A percentile compares a stretch with the other conserved stretches of the same genome.
phyloP scores from a whole-genome alignment of 768 basidiomycete species.

The Strobilomyces dryophilus region DNA sequence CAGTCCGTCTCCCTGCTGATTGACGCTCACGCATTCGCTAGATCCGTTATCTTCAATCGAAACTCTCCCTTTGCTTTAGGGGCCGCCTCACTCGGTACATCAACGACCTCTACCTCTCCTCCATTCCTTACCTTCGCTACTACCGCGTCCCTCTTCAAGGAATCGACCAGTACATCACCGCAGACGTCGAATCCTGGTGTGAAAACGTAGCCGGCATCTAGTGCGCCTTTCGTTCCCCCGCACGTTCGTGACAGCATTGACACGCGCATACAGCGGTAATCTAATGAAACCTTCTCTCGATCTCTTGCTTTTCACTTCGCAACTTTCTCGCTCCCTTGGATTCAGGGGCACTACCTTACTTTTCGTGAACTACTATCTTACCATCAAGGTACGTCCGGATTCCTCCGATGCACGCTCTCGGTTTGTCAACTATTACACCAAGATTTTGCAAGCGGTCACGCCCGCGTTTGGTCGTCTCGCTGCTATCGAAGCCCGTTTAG shows the following conservation, averaged over 20 bases:
- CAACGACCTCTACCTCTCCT: conserved; percentile 87
- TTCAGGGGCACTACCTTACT: conserved; percentile 77
- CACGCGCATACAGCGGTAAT: conserved; percentile 61
- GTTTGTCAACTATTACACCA: not conserved
- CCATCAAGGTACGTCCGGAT: conserved; percentile 42
- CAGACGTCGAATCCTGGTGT: conserved; percentile 87
- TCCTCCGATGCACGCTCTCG: not conserved
- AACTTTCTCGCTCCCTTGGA: conserved; percentile 84
- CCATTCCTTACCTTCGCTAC: conserved; percentile 66
- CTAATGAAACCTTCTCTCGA: conserved; percentile 90
- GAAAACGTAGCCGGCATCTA: conserved; percentile 84
- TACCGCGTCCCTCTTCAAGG: conserved; percentile 65
- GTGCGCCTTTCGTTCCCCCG: conserved; percentile 44
- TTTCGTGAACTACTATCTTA: conserved; percentile 83
- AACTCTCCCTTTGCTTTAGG: conserved; percentile 75
- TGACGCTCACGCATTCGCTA: conserved; percentile 24
- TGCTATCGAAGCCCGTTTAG: conserved; percentile 78
- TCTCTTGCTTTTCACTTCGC: conserved; percentile 86
- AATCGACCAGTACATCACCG: conserved; percentile 89
- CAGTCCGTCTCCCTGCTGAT: not conserved
- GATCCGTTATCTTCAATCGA: conserved; percentile 88
- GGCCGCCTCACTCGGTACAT: conserved; percentile 88
- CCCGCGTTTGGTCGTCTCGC: conserved; percentile 92
- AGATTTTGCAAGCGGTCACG: conserved; percentile 78
- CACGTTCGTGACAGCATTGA: not conserved